phyloP scores from a whole-genome alignment of 2,329 filamentous ascomycete species.

The Tothia fuscella region DNA sequence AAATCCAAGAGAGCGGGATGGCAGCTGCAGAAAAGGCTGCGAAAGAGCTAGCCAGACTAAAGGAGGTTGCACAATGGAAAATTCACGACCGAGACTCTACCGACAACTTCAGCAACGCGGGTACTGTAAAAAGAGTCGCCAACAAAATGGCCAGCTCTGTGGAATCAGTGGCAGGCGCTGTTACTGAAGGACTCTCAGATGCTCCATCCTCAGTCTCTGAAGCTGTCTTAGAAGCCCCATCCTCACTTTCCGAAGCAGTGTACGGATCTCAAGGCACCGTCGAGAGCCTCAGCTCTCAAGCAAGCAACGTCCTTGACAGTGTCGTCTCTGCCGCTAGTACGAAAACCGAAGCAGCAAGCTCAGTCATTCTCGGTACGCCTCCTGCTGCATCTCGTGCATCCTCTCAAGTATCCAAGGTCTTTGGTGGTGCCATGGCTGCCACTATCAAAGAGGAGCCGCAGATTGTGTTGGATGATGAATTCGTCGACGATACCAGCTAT shows the following conservation, averaged over 20 bases:
- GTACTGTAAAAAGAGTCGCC: no score
- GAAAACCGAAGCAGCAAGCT: slow-evolving; percentile 7
- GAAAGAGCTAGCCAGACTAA: slow-evolving; percentile 66
- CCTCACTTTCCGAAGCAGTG: slow-evolving; percentile 1
- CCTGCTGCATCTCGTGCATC: slow-evolving; percentile 15
- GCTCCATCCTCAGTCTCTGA: slow-evolving; percentile 19
- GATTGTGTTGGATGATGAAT: slow-evolving; percentile 25
- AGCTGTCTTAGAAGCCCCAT: slow-evolving; percentile 14
- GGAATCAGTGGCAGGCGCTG: slow-evolving; percentile 40
- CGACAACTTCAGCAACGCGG: slow-evolving; percentile 65
- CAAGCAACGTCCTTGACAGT: not conserved
- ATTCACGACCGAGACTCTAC: slow-evolving; percentile 59
- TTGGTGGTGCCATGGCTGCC: slow-evolving; percentile 41
- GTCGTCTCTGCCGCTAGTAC: slow-evolving; percentile 18
- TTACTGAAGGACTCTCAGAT: slow-evolving; percentile 21
- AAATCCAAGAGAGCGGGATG: slow-evolving; percentile 72
- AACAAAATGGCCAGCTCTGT: no score
- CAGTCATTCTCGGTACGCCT: slow-evolving; percentile 6
- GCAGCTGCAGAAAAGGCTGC: slow-evolving; percentile 64
- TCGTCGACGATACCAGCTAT: slow-evolving; percentile 4
- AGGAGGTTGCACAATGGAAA: slow-evolving; percentile 78
- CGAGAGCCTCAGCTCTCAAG: slow-evolving; percentile 15
- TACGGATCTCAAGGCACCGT: slow-evolving; percentile 7
- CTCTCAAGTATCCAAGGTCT: slow-evolving; percentile 30
- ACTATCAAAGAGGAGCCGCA: slow-evolving; percentile 35